Conservation (phyloP, 2,329 filamentous ascomycete genomes). For the Aaosphaeria arxii region DNA sequence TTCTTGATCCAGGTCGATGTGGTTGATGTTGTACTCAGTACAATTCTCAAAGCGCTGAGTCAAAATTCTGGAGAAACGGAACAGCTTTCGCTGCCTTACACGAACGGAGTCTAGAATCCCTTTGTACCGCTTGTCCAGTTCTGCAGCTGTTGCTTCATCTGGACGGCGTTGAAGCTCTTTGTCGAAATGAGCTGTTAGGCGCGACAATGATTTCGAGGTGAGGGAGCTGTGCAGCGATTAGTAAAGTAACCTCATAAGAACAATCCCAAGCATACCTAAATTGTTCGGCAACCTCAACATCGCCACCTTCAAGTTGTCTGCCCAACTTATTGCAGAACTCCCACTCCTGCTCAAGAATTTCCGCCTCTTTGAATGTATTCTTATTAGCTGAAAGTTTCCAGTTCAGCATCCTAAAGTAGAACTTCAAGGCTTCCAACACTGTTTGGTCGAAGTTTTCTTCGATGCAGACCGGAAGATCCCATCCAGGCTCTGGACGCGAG, state of each 20-base stretch:
- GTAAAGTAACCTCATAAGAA: slow-evolving; percentile 3
- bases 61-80: slow-evolving; percentile 87
- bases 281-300: slow-evolving; percentile 96
- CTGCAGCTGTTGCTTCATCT: slow-evolving; percentile 71
- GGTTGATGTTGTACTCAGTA: slow-evolving; percentile 87
- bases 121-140: slow-evolving; percentile 98
- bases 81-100: slow-evolving; percentile 91
- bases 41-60: slow-evolving; percentile 95
- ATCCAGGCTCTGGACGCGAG: slow-evolving; percentile 82
- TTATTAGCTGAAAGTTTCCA: slow-evolving; percentile 98
- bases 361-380: slow-evolving; percentile 98
- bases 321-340: slow-evolving; percentile 94
- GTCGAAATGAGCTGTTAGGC: slow-evolving; percentile 88
- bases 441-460: slow-evolving; percentile 94
- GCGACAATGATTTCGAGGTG: slow-evolving; percentile 86
- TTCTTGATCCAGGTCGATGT: slow-evolving; percentile 64
- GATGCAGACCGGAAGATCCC: slow-evolving; percentile 93
- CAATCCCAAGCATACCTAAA: slow-evolving; percentile 59
- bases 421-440: slow-evolving; percentile 88
- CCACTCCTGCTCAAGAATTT: slow-evolving; percentile 97
- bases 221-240: slow-evolving; percentile 57
- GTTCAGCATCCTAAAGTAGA: slow-evolving; percentile 98
- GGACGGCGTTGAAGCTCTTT: slow-evolving; percentile 81
- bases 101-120: slow-evolving; percentile 92
- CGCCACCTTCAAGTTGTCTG: slow-evolving; percentile 83